A percentile compares a stretch with the other conserved stretches of the same genome.
These are phyloP conservation scores for Cryoendolithus antarcticus DNA, from an alignment of 2,329 filamentous ascomycete genomes.

Conservation along the genomic window DNA sequence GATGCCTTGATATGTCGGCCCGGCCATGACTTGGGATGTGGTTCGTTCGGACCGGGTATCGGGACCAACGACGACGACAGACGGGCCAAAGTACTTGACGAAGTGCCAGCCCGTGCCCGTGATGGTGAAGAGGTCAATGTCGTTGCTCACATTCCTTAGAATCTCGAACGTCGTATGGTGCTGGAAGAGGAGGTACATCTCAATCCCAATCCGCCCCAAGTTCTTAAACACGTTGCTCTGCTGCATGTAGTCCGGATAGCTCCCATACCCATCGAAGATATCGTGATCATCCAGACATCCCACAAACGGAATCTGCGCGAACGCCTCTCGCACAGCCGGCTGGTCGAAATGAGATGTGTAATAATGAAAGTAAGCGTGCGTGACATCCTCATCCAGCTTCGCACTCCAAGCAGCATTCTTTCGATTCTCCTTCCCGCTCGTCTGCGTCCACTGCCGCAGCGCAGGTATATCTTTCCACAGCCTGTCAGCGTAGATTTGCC, in stretches of 20 bases:
- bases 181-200: constrained; percentile 97
- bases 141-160: constrained; percentile 74
- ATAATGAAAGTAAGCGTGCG: constrained; percentile 96
- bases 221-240: constrained; percentile 97
- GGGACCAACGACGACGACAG: constrained; percentile 76
- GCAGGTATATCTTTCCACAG: constrained; percentile 93
- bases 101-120: constrained; percentile 99
- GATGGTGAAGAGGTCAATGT: constrained; percentile 87
- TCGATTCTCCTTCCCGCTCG: constrained; percentile 83
- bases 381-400: constrained; percentile 86
- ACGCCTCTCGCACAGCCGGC: constrained; percentile 84
- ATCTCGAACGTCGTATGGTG: constrained; percentile 94
- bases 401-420: constrained; percentile 88
- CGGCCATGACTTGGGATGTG: constrained; percentile 82
- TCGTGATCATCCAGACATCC: constrained; percentile 93
- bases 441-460: constrained; percentile 87
- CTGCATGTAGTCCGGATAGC: constrained; percentile 97
- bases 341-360: constrained; percentile 98
- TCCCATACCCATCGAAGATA: constrained; percentile 95
- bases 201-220: constrained; percentile 84
- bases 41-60: constrained; percentile 89
- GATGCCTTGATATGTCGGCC: constrained; percentile 90
- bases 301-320: constrained; percentile 92
- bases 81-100: constrained; percentile 87
- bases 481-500: constrained; percentile 90